Evolutionary conservation across 164 flowering plant species (phyloP), one percentile per base, ranked within the genome.

Genomic region (Macadamia tetraphylla): DNA sequence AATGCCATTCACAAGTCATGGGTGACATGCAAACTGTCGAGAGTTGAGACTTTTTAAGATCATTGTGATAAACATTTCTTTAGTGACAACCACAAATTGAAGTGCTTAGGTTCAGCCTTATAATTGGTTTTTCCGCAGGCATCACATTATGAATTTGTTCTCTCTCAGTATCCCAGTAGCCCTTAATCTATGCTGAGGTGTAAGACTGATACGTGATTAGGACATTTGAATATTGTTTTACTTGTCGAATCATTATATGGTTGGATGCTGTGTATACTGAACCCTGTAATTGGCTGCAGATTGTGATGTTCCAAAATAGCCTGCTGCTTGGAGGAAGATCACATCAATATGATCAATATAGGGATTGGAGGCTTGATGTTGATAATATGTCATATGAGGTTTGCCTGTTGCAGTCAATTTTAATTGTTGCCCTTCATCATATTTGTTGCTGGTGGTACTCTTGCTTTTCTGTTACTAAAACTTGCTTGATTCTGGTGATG

Each of bases 381-480:
- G 98, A 94, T 71, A 78, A 79, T 74, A 91, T 94, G 98, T 62
- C 86, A 40, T 82, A 82, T 71, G 86, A 82, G 81, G 86, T 82
- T 3, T 67, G 64, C 55, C 9, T 35, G 40, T 35, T 35, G 53
- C 18, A 14, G 57, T 17, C 57, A n/a, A 29, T 9, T 49, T 11
- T 29, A 60, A 29, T 31, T 7, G 13, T 1, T 63, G n/a, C 6
- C 17, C 29, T 9, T 40, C 46, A 35, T 15, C 18, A 29, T 14
- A 14, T 18, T 35, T 5, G 59, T 3, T 35, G 31, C 7, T 9
- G 17, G 6, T 46, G 29, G 13, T 6, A 6, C 17, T 53, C 57
- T 12, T 53, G 17, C 48, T 10, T 0, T 52, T 18, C 55, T 42
- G 14, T 29, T 30, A 18, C 12, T 49, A n/a, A 30, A 14, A 69